These are phyloP conservation scores for Taiozyma sp. DNA, from an alignment of 1,139 yeast genomes.

Conservation along the genomic window DNA sequence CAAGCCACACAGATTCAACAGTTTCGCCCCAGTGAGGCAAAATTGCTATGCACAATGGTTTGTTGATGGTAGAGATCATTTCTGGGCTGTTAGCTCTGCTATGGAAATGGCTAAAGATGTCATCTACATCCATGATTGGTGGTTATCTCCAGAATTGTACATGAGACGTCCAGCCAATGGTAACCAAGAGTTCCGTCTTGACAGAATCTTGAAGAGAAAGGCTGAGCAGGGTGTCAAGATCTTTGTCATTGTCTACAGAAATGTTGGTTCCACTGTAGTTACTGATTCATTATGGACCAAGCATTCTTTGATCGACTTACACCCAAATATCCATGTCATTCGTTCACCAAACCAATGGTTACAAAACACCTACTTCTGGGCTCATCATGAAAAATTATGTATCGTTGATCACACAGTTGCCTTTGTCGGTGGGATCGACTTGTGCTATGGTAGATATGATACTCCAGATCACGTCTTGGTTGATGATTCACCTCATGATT, in stretches of 20 bases:
- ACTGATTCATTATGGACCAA: slow-evolving; percentile 94
- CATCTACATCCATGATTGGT: slow-evolving; percentile 96
- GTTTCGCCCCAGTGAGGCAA: slow-evolving; percentile 88
- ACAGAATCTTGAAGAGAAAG: slow-evolving; percentile 78
- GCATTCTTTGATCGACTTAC: slow-evolving; percentile 80
- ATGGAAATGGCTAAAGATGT: slow-evolving; percentile 92
- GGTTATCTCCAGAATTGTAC: slow-evolving; percentile 93
- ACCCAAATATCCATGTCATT: slow-evolving; percentile 82
- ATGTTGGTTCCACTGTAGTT: slow-evolving; percentile 89
- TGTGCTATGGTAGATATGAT: slow-evolving; percentile 94
- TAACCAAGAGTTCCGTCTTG: slow-evolving; percentile 90
- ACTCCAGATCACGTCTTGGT: slow-evolving; percentile 90
- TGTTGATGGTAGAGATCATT: slow-evolving; percentile 94
- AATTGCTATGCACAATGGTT: slow-evolving; percentile 93
- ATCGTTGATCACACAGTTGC: slow-evolving; percentile 85
- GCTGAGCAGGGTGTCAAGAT: slow-evolving; percentile 96
- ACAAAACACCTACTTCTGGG: slow-evolving; percentile 96
- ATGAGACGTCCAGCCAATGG: slow-evolving; percentile 93
- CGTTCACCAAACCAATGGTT: slow-evolving; percentile 94
- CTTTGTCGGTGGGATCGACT: slow-evolving; percentile 91
- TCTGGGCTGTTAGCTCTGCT: slow-evolving; percentile 95
- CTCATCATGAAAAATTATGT: slow-evolving; percentile 94
- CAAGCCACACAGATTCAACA: slow-evolving; percentile 65
- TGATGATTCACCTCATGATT: slow-evolving; percentile 55
- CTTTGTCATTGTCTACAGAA: slow-evolving; percentile 89